Conservation (phyloP, 257 asterid species). For the Solanum verrucosum region DNA sequence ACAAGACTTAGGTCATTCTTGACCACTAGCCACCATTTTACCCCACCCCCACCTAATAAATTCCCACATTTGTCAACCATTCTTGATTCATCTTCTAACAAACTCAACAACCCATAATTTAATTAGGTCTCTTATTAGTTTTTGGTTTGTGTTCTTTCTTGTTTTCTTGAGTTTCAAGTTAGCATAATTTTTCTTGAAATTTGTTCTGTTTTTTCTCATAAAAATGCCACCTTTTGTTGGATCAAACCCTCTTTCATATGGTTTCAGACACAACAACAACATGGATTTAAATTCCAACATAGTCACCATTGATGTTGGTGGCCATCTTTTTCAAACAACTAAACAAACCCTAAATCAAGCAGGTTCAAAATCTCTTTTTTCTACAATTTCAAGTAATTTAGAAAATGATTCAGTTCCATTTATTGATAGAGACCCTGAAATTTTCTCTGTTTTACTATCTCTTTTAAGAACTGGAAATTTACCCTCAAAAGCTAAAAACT, state of each 20-base stretch:
- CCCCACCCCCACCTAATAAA: neutral
- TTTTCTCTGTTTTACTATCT: conserved; percentile 70
- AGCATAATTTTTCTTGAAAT: neutral
- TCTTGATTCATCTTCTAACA: neutral
- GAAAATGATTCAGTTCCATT: conserved; percentile 33
- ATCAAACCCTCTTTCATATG: neutral
- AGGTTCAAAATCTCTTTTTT: conserved; percentile 66
- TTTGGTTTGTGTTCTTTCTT: neutral
- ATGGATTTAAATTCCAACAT: neutral
- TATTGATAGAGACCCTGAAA: conserved; percentile 82
- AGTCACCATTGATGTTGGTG: neutral
- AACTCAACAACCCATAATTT: neutral
- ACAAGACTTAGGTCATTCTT: neutral
- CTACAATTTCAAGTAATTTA: conserved; percentile 12
- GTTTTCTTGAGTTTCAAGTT: neutral
- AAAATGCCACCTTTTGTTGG: neutral
- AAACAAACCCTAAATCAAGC: conserved; percentile 45
- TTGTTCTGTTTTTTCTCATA: neutral
- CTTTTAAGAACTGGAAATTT: conserved; percentile 82
- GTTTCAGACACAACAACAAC: neutral
- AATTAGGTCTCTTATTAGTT: neutral
- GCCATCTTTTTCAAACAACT: neutral
- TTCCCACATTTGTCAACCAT: neutral
- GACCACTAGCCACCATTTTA: neutral
- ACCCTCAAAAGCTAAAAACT: conserved; percentile 70